phyloP scores from a whole-genome alignment of 768 basidiomycete genomes.

The Tephrocybe sp. region DNA sequence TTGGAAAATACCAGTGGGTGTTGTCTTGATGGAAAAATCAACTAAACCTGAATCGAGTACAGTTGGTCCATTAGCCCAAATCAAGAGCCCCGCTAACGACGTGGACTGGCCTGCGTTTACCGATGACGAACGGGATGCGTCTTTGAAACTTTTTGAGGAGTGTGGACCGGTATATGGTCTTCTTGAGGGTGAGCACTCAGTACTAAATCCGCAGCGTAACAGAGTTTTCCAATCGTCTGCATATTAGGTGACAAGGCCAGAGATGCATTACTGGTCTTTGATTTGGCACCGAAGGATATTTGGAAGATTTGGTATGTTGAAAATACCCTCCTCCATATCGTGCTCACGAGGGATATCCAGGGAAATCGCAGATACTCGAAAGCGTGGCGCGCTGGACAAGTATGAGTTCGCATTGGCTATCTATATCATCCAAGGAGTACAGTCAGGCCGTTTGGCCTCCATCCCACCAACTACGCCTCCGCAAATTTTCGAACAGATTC shows the following conservation, averaged over 20 bases:
- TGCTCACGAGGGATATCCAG: slow-evolving; percentile 27
- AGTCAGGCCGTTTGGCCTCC: slow-evolving; percentile 30
- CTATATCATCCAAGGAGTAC: slow-evolving; percentile 55
- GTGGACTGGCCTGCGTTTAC: slow-evolving; percentile 44
- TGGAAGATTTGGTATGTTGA: slow-evolving; percentile 57
- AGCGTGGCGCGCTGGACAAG: slow-evolving; percentile 60
- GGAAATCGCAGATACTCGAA: slow-evolving; percentile 61
- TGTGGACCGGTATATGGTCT: slow-evolving; percentile 53
- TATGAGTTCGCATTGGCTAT: slow-evolving; percentile 72
- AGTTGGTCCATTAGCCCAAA: slow-evolving; percentile 54
- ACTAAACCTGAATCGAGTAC: slow-evolving; percentile 2
- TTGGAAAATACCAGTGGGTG: slow-evolving; percentile 48
- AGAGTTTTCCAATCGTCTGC: background rate
- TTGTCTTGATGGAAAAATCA: background rate
- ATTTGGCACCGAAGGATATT: slow-evolving; percentile 57
- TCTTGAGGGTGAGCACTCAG: slow-evolving; percentile 44
- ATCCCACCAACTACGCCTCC: slow-evolving; percentile 33
- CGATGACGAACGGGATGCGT: slow-evolving; percentile 53
- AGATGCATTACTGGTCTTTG: slow-evolving; percentile 63
- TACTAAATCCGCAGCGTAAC: background rate
- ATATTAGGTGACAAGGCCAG: slow-evolving; percentile 56
- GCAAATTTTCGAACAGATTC: slow-evolving; percentile 30
- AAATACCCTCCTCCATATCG: background rate
- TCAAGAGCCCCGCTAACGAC: slow-evolving; percentile 26
- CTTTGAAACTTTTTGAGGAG: slow-evolving; percentile 50